A percentile compares a stretch with the other conserved stretches of the same genome.
Conservation (phyloP, 768 basidiomycete species). For the Tulasnella sp. region DNA sequence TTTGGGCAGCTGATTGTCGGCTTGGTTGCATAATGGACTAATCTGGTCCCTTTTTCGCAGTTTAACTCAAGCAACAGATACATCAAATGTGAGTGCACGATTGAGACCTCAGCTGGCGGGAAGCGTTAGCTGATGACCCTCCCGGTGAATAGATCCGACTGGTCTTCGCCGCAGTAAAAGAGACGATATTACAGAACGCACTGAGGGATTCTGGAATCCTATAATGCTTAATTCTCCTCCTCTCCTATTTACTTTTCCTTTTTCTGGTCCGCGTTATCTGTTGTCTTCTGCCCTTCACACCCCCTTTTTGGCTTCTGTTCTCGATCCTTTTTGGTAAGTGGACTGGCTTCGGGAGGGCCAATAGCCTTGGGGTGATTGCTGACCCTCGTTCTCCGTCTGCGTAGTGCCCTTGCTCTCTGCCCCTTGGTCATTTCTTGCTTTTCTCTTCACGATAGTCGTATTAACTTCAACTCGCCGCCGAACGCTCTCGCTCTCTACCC, state of each 20-base stretch:
- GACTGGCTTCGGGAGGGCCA: neutral
- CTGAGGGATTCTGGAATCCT: conserved; percentile 78
- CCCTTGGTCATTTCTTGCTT: neutral
- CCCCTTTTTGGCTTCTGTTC: too few species aligned
- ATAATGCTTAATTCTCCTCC: conserved; percentile 20
- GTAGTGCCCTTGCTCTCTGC: neutral
- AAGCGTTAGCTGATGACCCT: neutral
- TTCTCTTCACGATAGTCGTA: neutral
- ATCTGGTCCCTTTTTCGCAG: conserved; percentile 24
- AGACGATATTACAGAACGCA: conserved; percentile 87
- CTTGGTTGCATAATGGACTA: too few species aligned
- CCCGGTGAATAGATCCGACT: conserved; percentile 27
- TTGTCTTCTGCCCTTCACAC: too few species aligned
- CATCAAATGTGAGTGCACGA: conserved; percentile 54
- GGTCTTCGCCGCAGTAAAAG: conserved; percentile 81
- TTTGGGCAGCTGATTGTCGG: too few species aligned
- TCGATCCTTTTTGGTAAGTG: neutral
- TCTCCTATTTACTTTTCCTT: neutral
- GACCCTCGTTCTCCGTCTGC: neutral
- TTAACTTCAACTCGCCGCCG: neutral
- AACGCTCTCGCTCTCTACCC: neutral
- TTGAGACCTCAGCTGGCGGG: neutral
- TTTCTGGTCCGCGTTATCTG: too few species aligned
- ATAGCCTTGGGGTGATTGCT: neutral
- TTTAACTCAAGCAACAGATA: conserved; percentile 83